Conservation (phyloP, 768 basidiomycete species). For the Solioccasus polychromus region DNA sequence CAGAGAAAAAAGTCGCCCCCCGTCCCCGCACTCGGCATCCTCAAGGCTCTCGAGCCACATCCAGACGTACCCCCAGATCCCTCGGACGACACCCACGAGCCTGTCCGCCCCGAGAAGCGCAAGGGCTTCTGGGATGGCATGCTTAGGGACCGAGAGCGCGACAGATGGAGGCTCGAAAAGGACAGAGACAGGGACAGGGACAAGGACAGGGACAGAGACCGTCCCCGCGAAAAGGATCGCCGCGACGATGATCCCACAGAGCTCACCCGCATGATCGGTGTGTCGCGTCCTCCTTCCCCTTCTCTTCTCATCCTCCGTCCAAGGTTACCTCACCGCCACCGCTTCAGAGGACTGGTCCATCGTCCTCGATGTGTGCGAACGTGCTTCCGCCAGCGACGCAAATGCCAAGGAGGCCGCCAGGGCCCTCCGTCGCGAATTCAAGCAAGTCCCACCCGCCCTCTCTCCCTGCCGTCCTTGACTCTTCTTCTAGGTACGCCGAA, state of each 20-base stretch:
- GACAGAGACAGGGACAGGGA: too few relatives aligned
- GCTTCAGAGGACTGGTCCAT: slow-evolving; percentile 80
- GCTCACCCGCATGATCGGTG: slow-evolving; percentile 72
- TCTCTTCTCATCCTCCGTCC: neutral
- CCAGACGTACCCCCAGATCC: slow-evolving; percentile 26
- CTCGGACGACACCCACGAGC: slow-evolving; percentile 31
- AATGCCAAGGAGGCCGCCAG: slow-evolving; percentile 83
- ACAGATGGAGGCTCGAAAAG: slow-evolving; percentile 29
- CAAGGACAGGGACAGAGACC: slow-evolving; percentile 37
- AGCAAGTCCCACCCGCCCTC: too few relatives aligned
- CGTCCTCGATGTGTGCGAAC: slow-evolving; percentile 83
- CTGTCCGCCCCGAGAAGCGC: slow-evolving; percentile 44
- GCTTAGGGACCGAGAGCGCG: slow-evolving; percentile 34
- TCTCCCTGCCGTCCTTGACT: neutral
- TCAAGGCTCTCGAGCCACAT: slow-evolving; percentile 61
- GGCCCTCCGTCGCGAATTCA: slow-evolving; percentile 83
- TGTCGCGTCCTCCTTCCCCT: slow-evolving; percentile 8
- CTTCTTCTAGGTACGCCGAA: slow-evolving; percentile 59
- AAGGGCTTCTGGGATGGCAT: slow-evolving; percentile 53
- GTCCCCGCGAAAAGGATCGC: slow-evolving; percentile 22
- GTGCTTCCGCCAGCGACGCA: slow-evolving; percentile 66
- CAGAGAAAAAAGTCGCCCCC: slow-evolving; percentile 2
- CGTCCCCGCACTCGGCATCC: slow-evolving; percentile 48
- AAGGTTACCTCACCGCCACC: slow-evolving; percentile 74
- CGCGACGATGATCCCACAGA: slow-evolving; percentile 50